Evolutionary conservation across 202 grass and related monocot species (phyloP).

Genomic region (Panicum hallii): DNA sequence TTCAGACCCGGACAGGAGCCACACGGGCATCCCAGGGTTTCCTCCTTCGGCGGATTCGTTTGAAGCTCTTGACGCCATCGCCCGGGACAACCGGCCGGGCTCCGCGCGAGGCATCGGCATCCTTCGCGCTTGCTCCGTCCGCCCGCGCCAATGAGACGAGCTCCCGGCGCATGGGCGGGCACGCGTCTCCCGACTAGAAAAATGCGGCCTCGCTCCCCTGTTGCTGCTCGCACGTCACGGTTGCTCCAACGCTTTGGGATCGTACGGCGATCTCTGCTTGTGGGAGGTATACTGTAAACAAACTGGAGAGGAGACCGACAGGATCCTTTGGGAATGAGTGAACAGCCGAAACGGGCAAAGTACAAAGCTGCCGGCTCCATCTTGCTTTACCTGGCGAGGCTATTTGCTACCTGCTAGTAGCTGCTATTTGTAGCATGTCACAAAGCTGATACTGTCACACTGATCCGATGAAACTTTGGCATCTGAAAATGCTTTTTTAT

Average conservation of each 20-base stretch:
- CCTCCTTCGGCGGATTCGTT: slow-evolving; percentile 47
- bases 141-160: slow-evolving; percentile 1
- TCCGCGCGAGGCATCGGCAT: not conserved
- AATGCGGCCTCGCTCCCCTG: not conserved
- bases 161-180: not conserved
- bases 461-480: not conserved
- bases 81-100: not conserved
- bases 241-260: not conserved
- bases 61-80: slow-evolving; percentile 40
- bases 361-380: not conserved
- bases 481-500: not conserved
- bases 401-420: not conserved
- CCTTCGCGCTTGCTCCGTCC: slow-evolving; percentile 5
- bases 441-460: not conserved
- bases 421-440: slow-evolving; percentile 11
- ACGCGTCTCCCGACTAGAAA: slow-evolving; percentile 24
- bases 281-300: not conserved
- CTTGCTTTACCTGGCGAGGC: not conserved
- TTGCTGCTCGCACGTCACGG: not conserved
- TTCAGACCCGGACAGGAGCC: slow-evolving; percentile 27
- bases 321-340: not conserved
- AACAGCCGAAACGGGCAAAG: not conserved
- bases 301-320: slow-evolving; percentile 16
- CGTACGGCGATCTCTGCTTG: not conserved
- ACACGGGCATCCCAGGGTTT: slow-evolving; percentile 43